Conservation (phyloP, 2,329 filamentous ascomycete genomes). For the Cadophora malorum region DNA sequence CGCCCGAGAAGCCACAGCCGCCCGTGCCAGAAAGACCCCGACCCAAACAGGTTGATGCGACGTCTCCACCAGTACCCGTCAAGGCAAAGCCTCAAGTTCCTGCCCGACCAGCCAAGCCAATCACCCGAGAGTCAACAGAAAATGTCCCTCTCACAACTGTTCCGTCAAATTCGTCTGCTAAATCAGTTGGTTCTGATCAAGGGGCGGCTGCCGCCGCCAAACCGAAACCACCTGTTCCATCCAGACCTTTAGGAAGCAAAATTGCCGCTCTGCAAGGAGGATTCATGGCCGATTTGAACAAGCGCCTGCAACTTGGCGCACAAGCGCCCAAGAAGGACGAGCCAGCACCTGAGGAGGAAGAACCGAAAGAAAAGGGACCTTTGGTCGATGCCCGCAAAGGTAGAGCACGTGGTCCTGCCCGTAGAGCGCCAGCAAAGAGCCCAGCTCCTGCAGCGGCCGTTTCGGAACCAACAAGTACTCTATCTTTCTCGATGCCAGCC, state of each 20-base stretch:
- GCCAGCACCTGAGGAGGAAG: slow-evolving; percentile 59
- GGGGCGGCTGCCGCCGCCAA: slow-evolving; percentile 60
- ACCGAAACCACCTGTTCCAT: slow-evolving; percentile 83
- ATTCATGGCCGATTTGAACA: slow-evolving; percentile 93
- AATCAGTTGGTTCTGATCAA: slow-evolving; percentile 48
- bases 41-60: slow-evolving; percentile 29
- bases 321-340: slow-evolving; percentile 79
- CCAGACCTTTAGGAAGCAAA: slow-evolving; percentile 80
- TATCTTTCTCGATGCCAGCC: slow-evolving; percentile 44
- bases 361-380: slow-evolving; percentile 75
- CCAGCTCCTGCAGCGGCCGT: slow-evolving; percentile 35
- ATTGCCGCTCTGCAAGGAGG: slow-evolving; percentile 90
- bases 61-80: slow-evolving; percentile 50
- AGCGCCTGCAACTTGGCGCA: slow-evolving; percentile 85
- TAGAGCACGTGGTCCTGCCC: slow-evolving; percentile 84
- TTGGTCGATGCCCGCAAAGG: slow-evolving; percentile 89
- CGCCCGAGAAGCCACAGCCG: slow-evolving; percentile 43
- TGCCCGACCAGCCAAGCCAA: slow-evolving; percentile 65
- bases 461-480: slow-evolving; percentile 25
- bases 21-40: slow-evolving; percentile 41
- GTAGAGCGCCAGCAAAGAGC: slow-evolving; percentile 67
- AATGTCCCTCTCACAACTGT: slow-evolving; percentile 40
- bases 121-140: slow-evolving; percentile 49
- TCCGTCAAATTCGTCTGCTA: slow-evolving; percentile 41
- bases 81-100: slow-evolving; percentile 67